These are phyloP conservation scores for Pleurostoma richardsiae DNA, from an alignment of 2,329 filamentous ascomycete species.

Conservation along the genomic window DNA sequence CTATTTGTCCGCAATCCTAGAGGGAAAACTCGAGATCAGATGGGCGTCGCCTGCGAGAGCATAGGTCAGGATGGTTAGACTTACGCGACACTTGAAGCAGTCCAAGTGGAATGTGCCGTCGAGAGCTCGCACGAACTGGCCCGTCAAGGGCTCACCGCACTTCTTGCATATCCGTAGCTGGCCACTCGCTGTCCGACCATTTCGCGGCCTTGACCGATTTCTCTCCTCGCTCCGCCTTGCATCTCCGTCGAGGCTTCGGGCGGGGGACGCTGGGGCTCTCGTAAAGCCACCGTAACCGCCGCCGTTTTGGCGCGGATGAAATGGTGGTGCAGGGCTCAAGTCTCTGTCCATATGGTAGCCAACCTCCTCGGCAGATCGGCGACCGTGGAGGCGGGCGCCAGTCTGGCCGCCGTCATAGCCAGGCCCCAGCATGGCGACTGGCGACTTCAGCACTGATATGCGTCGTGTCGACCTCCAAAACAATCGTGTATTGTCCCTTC, in stretches of 20 bases:
- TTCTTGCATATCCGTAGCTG: conserved; percentile 72
- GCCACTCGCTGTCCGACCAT: conserved; percentile 52
- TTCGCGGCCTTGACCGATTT: conserved; percentile 49
- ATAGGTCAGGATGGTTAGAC: conserved; percentile 26
- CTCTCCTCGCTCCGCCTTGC: conserved; percentile 50
- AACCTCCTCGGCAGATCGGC: conserved; percentile 10
- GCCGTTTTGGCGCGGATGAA: conserved; percentile 12
- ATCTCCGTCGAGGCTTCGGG: conserved; percentile 24
- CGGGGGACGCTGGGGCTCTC: conserved; percentile 27
- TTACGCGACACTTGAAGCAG: conserved; percentile 94
- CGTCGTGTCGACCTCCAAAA: too few relatives aligned
- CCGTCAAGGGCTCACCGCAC: conserved; percentile 80
- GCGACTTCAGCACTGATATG: not conserved
- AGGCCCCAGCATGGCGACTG: conserved; percentile 32
- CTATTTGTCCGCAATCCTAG: conserved; percentile 93
- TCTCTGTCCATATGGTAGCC: conserved; percentile 19
- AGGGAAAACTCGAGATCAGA: conserved; percentile 1
- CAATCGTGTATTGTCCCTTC: too few relatives aligned
- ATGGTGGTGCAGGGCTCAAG: conserved; percentile 8
- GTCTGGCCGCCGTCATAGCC: conserved; percentile 38
- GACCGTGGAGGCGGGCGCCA: conserved; percentile 27
- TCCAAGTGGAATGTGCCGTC: conserved; percentile 94
- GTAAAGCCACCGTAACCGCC: conserved; percentile 12
- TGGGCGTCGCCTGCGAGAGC: not conserved
- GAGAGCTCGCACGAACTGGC: conserved; percentile 91